Conservation (phyloP, 805 yeast species). For the Hanseniaspora guilliermondii region DNA sequence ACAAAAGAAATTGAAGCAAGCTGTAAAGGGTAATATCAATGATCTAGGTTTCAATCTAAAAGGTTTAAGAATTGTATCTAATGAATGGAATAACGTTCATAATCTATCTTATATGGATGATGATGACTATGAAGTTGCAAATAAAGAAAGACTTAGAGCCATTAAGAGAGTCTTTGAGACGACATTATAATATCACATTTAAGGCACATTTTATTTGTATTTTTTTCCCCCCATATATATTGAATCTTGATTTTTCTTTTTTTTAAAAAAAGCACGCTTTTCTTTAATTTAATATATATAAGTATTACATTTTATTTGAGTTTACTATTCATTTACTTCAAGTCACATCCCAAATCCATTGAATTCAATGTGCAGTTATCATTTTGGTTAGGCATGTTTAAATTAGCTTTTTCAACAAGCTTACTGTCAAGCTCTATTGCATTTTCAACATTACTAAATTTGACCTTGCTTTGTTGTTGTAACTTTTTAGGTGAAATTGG, state of each 20-base stretch:
- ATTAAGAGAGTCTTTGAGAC: slow-evolving; percentile 67
- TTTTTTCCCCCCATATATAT: too few relatives aligned
- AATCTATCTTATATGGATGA: slow-evolving; percentile 45
- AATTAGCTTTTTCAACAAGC: background rate
- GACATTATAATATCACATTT: slow-evolving; percentile 20
- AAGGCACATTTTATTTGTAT: too few relatives aligned
- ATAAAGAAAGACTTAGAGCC: slow-evolving; percentile 41
- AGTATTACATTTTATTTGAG: background rate
- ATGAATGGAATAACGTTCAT: slow-evolving; percentile 70
- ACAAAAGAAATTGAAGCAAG: slow-evolving; percentile 46
- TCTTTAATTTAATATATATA: too few relatives aligned
- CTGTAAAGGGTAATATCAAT: slow-evolving; percentile 39
- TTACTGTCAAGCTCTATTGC: slow-evolving; percentile 8
- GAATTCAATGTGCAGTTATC: background rate
- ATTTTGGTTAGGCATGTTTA: background rate
- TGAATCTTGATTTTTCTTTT: background rate
- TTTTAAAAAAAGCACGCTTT: too few relatives aligned
- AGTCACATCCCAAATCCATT: background rate
- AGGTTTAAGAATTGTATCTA: slow-evolving; percentile 61
- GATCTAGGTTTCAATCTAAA: slow-evolving; percentile 75
- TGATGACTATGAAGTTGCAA: slow-evolving; percentile 50
- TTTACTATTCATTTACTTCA: background rate
- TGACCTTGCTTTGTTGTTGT: slow-evolving; percentile 5
- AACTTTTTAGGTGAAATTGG: slow-evolving; percentile 10
- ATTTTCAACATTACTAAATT: background rate